A percentile compares a stretch with the other conserved stretches of the same genome.
These are phyloP conservation scores for Lipomyces japonicus DNA, from an alignment of 805 yeast genomes.

Conservation along the genomic window DNA sequence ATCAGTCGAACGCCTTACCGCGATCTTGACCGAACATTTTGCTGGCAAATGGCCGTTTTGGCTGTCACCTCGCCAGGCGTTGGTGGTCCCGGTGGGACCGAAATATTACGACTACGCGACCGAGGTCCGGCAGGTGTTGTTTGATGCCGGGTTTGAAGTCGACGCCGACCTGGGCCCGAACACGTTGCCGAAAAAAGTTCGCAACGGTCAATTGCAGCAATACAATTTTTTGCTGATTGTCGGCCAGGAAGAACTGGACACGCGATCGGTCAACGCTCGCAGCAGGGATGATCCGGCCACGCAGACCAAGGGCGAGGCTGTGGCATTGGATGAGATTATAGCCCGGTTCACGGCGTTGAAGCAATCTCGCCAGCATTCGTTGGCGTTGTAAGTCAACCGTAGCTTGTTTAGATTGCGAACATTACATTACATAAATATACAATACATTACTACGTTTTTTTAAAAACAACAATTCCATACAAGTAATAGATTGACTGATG, in stretches of 20 bases:
- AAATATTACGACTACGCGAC: conserved; percentile 89
- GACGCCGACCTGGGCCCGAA: conserved; percentile 93
- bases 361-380: conserved; percentile 72
- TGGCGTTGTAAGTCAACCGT: too few species aligned
- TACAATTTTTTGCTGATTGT: conserved; percentile 95
- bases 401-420: too few species aligned
- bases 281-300: conserved; percentile 83
- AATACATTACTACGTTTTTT: too few species aligned
- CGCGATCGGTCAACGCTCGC: conserved; percentile 85
- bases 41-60: conserved; percentile 99
- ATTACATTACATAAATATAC: too few species aligned
- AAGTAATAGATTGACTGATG: too few species aligned
- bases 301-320: conserved; percentile 84
- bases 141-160: conserved; percentile 72
- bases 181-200: conserved; percentile 96
- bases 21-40: conserved; percentile 94
- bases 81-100: conserved; percentile 95
- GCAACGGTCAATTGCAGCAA: conserved; percentile 91
- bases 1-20: conserved; percentile 98
- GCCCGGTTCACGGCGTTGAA: conserved; percentile 63
- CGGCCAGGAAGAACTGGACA: conserved; percentile 87
- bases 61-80: conserved; percentile 98
- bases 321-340: conserved; percentile 67
- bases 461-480: too few species aligned
- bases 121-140: conserved; percentile 60